Percentiles rank a stretch among this genome's conserved stretches.
Evolutionary conservation across 192 early-diverging fungal genomes (phyloP).

Genomic region (Podochytrium sp.): DNA sequence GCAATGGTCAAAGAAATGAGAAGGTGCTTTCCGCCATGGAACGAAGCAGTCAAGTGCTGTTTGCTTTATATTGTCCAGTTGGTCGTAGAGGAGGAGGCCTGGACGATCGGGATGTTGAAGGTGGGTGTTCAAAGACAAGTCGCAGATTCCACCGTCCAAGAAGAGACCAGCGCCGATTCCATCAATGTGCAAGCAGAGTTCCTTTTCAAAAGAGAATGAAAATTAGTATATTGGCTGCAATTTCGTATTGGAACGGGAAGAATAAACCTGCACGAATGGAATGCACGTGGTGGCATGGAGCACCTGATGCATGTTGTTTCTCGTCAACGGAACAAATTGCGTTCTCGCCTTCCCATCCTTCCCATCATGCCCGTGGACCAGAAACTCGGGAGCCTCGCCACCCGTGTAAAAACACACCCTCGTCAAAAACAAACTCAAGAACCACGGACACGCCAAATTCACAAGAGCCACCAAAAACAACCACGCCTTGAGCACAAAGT

Average conservation of each 20-base stretch:
- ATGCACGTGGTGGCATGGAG: constrained; percentile 49
- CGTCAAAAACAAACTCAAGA: constrained; percentile 11
- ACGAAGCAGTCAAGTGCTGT: constrained; percentile 35
- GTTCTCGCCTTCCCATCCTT: not conserved
- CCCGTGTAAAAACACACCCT: constrained; percentile 44
- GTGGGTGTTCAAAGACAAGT: constrained; percentile 40
- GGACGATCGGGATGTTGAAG: constrained; percentile 14
- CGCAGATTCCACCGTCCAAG: constrained; percentile 39
- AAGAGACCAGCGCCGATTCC: constrained; percentile 37
- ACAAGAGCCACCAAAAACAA: constrained; percentile 9
- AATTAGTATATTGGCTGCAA: too few relatives aligned
- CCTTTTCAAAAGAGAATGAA: too few relatives aligned
- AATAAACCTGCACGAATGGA: constrained; percentile 40
- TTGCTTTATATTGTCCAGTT: not conserved
- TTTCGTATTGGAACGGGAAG: not conserved
- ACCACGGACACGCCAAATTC: constrained; percentile 30
- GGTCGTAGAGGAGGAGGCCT: constrained; percentile 28
- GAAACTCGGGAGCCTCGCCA: constrained; percentile 32
- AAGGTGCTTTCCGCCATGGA: constrained; percentile 33
- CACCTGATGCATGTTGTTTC: constrained; percentile 39
- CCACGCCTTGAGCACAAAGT: constrained; percentile 17
- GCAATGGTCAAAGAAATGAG: constrained; percentile 18
- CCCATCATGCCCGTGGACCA: constrained; percentile 29
- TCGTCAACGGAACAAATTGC: constrained; percentile 34
- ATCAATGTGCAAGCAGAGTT: constrained; percentile 40